phyloP scores from a whole-genome alignment of 2,329 filamentous ascomycete species.

The Parascedosporium putredinis region DNA sequence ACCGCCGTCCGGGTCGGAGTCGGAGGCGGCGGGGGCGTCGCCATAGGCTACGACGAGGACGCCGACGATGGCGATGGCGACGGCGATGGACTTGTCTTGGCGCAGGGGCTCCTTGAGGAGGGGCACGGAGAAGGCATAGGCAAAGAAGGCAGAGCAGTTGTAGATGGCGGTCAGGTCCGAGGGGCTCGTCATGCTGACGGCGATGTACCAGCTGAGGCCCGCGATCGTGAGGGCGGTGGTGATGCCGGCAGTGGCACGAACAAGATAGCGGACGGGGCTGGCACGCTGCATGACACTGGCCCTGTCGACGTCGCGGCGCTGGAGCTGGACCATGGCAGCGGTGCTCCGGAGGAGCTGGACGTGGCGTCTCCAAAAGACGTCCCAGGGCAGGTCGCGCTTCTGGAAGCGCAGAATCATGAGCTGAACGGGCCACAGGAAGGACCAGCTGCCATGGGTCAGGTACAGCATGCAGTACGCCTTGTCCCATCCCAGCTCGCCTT shows the following conservation, averaged over 20 bases:
- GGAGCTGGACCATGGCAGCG: slow-evolving; percentile 74
- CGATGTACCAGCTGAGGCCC: slow-evolving; percentile 89
- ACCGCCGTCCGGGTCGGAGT: too few species aligned
- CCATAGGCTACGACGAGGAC: slow-evolving; percentile 95
- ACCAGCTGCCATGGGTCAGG: slow-evolving; percentile 91
- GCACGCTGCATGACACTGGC: slow-evolving; percentile 23
- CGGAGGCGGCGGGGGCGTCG: slow-evolving; percentile 40
- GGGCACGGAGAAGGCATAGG: slow-evolving; percentile 91
- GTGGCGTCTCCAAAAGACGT: slow-evolving; percentile 68
- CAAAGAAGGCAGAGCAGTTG: slow-evolving; percentile 98
- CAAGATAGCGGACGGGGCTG: slow-evolving; percentile 55
- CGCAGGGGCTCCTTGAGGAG: slow-evolving; percentile 76
- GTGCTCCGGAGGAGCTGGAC: slow-evolving; percentile 40
- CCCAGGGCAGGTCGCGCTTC: slow-evolving; percentile 69
- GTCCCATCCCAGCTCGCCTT: slow-evolving; percentile 84
- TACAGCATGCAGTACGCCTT: slow-evolving; percentile 99
- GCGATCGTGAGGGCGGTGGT: slow-evolving; percentile 82
- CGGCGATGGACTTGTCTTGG: slow-evolving; percentile 75
- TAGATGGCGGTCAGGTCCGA: slow-evolving; percentile 96
- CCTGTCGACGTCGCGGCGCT: slow-evolving; percentile 56
- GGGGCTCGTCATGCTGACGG: slow-evolving; percentile 84
- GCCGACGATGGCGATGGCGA: slow-evolving; percentile 75
- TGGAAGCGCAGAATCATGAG: slow-evolving; percentile 70
- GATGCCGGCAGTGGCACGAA: slow-evolving; percentile 68
- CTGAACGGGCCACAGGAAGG: slow-evolving; percentile 77